These are phyloP conservation scores for Phanerodontia chrysosporium DNA, from an alignment of 768 basidiomycete genomes.

Conservation along the genomic window DNA sequence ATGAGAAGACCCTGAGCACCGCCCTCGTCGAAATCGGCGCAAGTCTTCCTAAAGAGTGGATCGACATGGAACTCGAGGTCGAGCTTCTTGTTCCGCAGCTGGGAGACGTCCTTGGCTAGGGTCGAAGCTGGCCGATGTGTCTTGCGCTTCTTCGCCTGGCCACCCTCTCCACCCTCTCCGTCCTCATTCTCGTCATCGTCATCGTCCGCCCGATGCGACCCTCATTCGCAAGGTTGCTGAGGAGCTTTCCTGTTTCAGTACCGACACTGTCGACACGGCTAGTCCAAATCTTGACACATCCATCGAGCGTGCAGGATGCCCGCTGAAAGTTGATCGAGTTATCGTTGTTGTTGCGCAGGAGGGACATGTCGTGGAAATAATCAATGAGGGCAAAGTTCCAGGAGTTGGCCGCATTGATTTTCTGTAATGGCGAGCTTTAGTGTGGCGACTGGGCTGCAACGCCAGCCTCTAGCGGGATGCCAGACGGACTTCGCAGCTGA, in stretches of 20 bases:
- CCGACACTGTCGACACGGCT: conserved; percentile 95
- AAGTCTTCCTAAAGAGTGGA: conserved; percentile 96
- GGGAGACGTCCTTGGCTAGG: conserved; percentile 79
- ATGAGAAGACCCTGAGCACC: conserved; percentile 93
- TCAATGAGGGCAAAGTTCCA: conserved; percentile 99
- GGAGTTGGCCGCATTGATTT: conserved; percentile 97
- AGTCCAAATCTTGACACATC: conserved; percentile 99
- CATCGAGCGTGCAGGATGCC: conserved; percentile 94
- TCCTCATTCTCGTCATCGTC: conserved; percentile 62
- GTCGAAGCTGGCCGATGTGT: conserved; percentile 73
- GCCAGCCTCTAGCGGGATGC: neutral
- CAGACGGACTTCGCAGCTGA: neutral
- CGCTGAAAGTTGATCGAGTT: conserved; percentile 99
- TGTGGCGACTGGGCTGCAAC: neutral
- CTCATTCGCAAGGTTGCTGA: conserved; percentile 79
- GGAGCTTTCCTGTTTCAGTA: conserved; percentile 92
- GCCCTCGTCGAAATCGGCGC: conserved; percentile 97
- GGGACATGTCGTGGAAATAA: conserved; percentile 98
- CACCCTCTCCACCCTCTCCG: conserved; percentile 52
- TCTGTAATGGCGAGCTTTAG: conserved; percentile 43
- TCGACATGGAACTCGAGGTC: conserved; percentile 96
- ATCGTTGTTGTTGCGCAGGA: conserved; percentile 87
- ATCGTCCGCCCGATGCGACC: conserved; percentile 54
- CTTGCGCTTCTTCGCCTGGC: conserved; percentile 51
- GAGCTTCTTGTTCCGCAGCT: conserved; percentile 85